phyloP scores from a whole-genome alignment of 2,329 filamentous ascomycete species.

The Hypoxylon sp. region DNA sequence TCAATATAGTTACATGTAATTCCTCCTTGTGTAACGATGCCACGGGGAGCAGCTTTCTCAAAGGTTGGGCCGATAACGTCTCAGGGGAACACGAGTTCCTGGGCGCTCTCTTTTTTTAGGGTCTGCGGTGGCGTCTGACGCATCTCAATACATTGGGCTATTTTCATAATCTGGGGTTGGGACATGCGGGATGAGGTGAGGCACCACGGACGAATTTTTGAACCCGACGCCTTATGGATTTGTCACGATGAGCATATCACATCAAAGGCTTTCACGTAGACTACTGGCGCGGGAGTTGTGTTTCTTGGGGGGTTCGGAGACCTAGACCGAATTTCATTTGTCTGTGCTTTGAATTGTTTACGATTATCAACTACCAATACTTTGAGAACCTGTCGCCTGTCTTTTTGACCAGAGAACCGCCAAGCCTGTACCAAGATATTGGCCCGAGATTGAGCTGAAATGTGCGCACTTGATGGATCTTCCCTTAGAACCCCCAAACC shows the following conservation, averaged over 20 bases:
- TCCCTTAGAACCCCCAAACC: conserved; percentile 15
- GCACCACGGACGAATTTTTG: conserved; percentile 38
- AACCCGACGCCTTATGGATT: conserved; percentile 35
- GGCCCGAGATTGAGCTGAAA: conserved; percentile 42
- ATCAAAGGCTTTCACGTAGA: neutral
- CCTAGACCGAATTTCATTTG: conserved; percentile 40
- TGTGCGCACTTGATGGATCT: conserved; percentile 32
- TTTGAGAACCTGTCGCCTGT: conserved; percentile 36
- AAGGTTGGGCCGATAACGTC: conserved; percentile 17
- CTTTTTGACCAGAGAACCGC: conserved; percentile 42
- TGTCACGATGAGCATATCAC: conserved; percentile 33
- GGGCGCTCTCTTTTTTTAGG: conserved; percentile 14
- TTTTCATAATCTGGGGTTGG: conserved; percentile 33
- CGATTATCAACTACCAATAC: conserved; percentile 45
- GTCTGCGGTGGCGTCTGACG: conserved; percentile 17
- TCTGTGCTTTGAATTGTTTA: conserved; percentile 40
- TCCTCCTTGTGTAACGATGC: conserved; percentile 30
- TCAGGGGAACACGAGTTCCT: conserved; percentile 10
- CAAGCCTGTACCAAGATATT: conserved; percentile 45
- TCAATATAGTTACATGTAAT: conserved; percentile 13
- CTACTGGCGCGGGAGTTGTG: conserved; percentile 14
- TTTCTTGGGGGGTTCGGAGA: conserved; percentile 29
- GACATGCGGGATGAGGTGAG: conserved; percentile 27
- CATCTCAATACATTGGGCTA: conserved; percentile 18
- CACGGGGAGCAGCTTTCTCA: conserved; percentile 6